A percentile compares a stretch with the other conserved stretches of the same genome.
Evolutionary conservation across 2,329 filamentous ascomycete species (phyloP).

Genomic region (Fusarium sp.): DNA sequence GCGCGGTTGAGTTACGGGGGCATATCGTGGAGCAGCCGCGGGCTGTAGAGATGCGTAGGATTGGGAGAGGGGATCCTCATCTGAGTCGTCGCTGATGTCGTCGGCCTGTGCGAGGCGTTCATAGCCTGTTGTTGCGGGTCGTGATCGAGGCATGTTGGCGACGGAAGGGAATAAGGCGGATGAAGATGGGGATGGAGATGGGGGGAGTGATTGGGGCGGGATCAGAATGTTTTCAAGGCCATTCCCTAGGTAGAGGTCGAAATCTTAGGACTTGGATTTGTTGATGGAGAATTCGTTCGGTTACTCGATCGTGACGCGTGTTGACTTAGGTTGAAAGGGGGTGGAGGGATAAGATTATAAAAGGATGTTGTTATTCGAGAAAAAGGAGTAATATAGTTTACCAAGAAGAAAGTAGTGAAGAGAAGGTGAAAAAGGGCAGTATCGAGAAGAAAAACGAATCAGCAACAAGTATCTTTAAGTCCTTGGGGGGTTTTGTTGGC

Average conservation of each 20-base stretch:
- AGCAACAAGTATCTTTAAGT: neutral
- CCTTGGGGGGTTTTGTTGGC: neutral
- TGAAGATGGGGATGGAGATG: slow-evolving; percentile 2
- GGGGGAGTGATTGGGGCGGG: neutral
- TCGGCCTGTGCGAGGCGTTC: slow-evolving; percentile 86
- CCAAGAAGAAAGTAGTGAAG: neutral
- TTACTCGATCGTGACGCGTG: slow-evolving; percentile 15
- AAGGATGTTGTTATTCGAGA: neutral
- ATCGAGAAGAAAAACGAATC: slow-evolving; percentile 1
- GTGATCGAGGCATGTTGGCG: slow-evolving; percentile 69
- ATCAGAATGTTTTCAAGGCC: slow-evolving; percentile 25
- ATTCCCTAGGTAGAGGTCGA: slow-evolving; percentile 19
- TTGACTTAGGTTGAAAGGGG: slow-evolving; percentile 18
- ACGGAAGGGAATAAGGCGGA: neutral
- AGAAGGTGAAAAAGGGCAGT: neutral
- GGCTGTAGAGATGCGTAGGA: slow-evolving; percentile 67
- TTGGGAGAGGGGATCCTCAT: slow-evolving; percentile 68
- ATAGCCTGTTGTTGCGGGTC: slow-evolving; percentile 83
- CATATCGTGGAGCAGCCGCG: slow-evolving; percentile 70
- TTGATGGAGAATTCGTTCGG: neutral
- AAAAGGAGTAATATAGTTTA: slow-evolving; percentile 18
- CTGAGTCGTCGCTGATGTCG: slow-evolving; percentile 77
- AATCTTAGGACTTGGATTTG: neutral
- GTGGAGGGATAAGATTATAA: slow-evolving; percentile 7
- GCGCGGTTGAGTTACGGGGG: slow-evolving; percentile 69